phyloP scores from a whole-genome alignment of 2,329 filamentous ascomycete genomes.

The Penicillium sp. region DNA sequence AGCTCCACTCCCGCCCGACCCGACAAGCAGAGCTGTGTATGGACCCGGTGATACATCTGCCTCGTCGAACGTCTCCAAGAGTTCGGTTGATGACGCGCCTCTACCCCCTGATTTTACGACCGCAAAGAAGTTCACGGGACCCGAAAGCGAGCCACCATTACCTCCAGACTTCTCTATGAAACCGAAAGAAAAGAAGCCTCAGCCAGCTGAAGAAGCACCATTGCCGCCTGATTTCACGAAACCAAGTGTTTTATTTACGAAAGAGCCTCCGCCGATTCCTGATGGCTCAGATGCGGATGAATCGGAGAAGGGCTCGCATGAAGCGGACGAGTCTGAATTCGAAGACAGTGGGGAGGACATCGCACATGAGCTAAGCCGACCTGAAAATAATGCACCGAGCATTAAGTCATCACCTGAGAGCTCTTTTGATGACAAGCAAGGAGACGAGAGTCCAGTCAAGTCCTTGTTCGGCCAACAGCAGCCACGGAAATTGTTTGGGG shows the following conservation, averaged over 20 bases:
- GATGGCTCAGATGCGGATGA: conserved; percentile 41
- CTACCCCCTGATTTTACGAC: conserved; percentile 39
- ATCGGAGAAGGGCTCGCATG: conserved; percentile 42
- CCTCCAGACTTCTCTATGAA: conserved; percentile 25
- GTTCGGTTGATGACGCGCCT: conserved; percentile 47
- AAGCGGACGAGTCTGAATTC: conserved; percentile 47
- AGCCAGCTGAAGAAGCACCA: conserved; percentile 25
- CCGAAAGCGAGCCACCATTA: conserved; percentile 30
- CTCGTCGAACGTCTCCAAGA: conserved; percentile 49
- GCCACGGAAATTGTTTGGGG: conserved; percentile 49
- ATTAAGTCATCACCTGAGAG: conserved; percentile 50
- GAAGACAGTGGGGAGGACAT: conserved; percentile 53
- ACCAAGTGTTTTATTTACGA: conserved; percentile 21
- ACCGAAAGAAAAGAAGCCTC: conserved; percentile 16
- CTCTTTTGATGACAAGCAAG: conserved; percentile 45
- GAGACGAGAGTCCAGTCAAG: conserved; percentile 43
- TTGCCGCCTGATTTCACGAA: conserved; percentile 37
- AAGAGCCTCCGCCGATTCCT: conserved; percentile 37
- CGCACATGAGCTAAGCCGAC: conserved; percentile 43
- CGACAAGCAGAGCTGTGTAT: conserved; percentile 53
- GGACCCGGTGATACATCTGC: conserved; percentile 55
- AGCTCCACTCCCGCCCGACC: conserved; percentile 52
- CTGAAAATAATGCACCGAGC: conserved; percentile 38
- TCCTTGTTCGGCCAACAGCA: conserved; percentile 42
- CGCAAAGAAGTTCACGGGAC: conserved; percentile 23